phyloP scores from a whole-genome alignment of 495 filamentous ascomycete species.

The Acidomyces sp. region DNA sequence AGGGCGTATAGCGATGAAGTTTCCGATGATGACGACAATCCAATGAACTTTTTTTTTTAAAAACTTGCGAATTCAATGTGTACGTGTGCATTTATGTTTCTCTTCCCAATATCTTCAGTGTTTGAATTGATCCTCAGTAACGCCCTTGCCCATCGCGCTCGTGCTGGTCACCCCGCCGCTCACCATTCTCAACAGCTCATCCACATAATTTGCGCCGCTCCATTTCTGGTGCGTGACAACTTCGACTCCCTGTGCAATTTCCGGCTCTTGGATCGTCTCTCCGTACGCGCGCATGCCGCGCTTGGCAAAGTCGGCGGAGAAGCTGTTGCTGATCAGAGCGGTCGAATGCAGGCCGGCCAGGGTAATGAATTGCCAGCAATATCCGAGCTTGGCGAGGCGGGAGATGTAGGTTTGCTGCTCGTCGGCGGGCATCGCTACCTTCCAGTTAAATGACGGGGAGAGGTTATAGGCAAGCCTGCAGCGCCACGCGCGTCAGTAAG shows the following conservation, averaged over 20 bases:
- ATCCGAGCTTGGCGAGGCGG: slow-evolving; percentile 73
- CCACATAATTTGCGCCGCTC: slow-evolving; percentile 86
- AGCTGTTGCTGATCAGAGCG: slow-evolving; percentile 76
- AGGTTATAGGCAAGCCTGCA: slow-evolving; percentile 85
- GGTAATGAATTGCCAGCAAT: slow-evolving; percentile 99
- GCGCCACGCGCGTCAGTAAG: slow-evolving; percentile 12
- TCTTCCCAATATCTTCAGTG: slow-evolving; percentile 9
- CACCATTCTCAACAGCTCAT: slow-evolving; percentile 94
- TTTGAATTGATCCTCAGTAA: slow-evolving; percentile 95
- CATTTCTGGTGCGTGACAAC: slow-evolving; percentile 99
- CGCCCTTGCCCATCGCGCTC: slow-evolving; percentile 90
- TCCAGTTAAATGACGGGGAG: slow-evolving; percentile 99
- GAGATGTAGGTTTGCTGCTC: slow-evolving; percentile 97
- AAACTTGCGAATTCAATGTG: no score
- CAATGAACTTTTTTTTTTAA: no score
- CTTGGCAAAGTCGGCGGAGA: slow-evolving; percentile 66
- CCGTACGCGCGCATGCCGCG: slow-evolving; percentile 94
- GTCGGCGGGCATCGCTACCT: slow-evolving; percentile 79
- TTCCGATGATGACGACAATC: no score
- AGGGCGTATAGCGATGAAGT: no score
- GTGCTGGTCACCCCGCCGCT: slow-evolving; percentile 84
- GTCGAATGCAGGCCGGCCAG: slow-evolving; percentile 94
- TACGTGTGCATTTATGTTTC: no score
- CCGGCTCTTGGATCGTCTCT: slow-evolving; percentile 91
- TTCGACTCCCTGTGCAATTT: slow-evolving; percentile 80